phyloP scores from a whole-genome alignment of 768 basidiomycete species.

The Pisolithus orientalis region DNA sequence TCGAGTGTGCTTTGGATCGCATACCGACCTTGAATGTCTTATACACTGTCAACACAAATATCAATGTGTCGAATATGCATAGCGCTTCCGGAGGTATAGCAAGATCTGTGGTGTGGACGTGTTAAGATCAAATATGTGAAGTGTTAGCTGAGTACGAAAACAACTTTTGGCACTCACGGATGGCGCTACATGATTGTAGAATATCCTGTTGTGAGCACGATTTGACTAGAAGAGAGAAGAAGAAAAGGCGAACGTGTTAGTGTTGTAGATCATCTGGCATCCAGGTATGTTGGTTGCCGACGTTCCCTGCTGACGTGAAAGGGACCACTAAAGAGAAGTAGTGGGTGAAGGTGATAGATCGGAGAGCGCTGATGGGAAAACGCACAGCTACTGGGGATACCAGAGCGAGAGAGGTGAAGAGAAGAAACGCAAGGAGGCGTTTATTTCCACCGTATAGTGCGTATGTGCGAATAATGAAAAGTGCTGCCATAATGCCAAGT shows the following conservation, averaged over 20 bases:
- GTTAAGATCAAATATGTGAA: not conserved
- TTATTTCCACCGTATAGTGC: slow-evolving; percentile 42
- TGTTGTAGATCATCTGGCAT: slow-evolving; percentile 14
- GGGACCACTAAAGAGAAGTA: slow-evolving; percentile 33
- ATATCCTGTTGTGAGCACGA: not conserved
- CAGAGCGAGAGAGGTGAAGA: slow-evolving; percentile 28
- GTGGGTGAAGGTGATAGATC: not conserved
- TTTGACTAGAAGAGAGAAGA: not conserved
- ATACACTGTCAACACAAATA: slow-evolving; percentile 41
- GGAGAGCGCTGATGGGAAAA: slow-evolving; percentile 2
- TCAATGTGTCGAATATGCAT: slow-evolving; percentile 40
- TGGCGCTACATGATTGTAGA: slow-evolving; percentile 2
- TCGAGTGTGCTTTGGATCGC: slow-evolving; percentile 14
- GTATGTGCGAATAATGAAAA: slow-evolving; percentile 42
- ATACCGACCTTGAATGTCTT: slow-evolving; percentile 36
- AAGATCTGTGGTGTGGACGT: slow-evolving; percentile 12
- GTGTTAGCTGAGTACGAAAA: not conserved
- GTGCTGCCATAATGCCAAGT: slow-evolving; percentile 21
- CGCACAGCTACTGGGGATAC: slow-evolving; percentile 31
- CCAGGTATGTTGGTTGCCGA: slow-evolving; percentile 21
- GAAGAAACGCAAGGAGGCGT: slow-evolving; percentile 31
- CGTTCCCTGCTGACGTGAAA: slow-evolving; percentile 34
- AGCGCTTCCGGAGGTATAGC: slow-evolving; percentile 45
- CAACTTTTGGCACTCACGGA: not conserved
- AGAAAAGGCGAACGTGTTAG: not conserved